Evolutionary conservation across 2,329 filamentous ascomycete species (phyloP).

Genomic region (Fusarium piperis): DNA sequence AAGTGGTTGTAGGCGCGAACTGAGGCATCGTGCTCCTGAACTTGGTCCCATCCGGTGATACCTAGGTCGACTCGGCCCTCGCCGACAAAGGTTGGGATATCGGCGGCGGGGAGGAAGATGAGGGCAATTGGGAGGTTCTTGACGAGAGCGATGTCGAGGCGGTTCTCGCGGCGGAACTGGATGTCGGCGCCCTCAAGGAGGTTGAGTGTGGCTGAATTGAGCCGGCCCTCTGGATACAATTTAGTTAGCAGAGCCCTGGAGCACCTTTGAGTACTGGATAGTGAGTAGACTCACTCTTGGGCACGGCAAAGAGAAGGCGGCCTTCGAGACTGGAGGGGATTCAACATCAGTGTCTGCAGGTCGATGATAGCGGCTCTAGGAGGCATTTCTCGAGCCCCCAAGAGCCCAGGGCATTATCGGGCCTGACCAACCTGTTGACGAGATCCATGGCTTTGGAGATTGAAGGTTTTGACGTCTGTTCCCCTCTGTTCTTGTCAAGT

Average conservation of each 20-base stretch:
- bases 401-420: background rate
- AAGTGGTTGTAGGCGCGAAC: constrained; percentile 60
- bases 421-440: constrained; percentile 60
- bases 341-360: constrained; percentile 27
- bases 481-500: constrained; percentile 13
- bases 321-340: constrained; percentile 77
- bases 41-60: constrained; percentile 93
- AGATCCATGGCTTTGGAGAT: constrained; percentile 56
- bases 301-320: constrained; percentile 94
- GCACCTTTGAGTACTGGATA: background rate
- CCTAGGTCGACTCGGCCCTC: constrained; percentile 93
- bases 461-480: constrained; percentile 1
- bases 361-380: background rate
- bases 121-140: constrained; percentile 97
- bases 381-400: background rate
- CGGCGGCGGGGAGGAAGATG: constrained; percentile 94
- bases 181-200: constrained; percentile 94
- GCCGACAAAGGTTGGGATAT: constrained; percentile 97
- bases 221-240: constrained; percentile 78
- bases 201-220: constrained; percentile 88
- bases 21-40: constrained; percentile 85
- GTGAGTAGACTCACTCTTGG: constrained; percentile 80
- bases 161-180: constrained; percentile 93
- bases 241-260: constrained; percentile 28
- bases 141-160: constrained; percentile 96